phyloP scores from a whole-genome alignment of 495 filamentous ascomycete species.

The Podospora pseudoanserina region DNA sequence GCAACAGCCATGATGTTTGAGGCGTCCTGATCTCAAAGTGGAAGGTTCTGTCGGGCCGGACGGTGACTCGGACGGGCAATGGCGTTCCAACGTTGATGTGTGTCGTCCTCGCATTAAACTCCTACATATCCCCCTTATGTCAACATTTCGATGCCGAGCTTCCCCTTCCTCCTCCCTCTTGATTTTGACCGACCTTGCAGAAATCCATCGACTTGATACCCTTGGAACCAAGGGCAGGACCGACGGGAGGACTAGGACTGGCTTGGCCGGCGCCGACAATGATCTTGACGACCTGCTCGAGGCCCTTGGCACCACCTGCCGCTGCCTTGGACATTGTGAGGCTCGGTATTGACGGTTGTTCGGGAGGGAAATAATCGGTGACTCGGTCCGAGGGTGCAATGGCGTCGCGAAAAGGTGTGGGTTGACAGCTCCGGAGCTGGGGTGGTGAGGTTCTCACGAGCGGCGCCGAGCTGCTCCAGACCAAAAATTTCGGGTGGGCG shows the following conservation, averaged over 20 bases:
- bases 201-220: conserved; percentile 99
- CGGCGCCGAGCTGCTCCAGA: conserved; percentile 3
- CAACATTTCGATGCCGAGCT: background rate
- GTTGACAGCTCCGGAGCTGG: background rate
- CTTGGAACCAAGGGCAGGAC: conserved; percentile 93
- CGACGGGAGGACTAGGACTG: conserved; percentile 92
- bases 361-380: background rate
- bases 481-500: conserved; percentile 16
- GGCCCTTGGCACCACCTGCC: conserved; percentile 50
- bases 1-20: conserved; percentile 80
- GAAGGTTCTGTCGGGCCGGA: conserved; percentile 91
- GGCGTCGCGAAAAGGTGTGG: background rate
- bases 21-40: conserved; percentile 91
- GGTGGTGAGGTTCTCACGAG: background rate
- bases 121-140: conserved; percentile 48
- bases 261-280: conserved; percentile 98
- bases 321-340: conserved; percentile 74
- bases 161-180: too few relatives aligned
- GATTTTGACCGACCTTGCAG: conserved; percentile 71
- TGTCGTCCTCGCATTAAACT: conserved; percentile 94
- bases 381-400: background rate
- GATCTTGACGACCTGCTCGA: conserved; percentile 90
- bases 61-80: conserved; percentile 83
- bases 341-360: background rate
- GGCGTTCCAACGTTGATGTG: conserved; percentile 81